Conservation (phyloP, 1,284 basidiomycete species). For the Calocybe gambosa region DNA sequence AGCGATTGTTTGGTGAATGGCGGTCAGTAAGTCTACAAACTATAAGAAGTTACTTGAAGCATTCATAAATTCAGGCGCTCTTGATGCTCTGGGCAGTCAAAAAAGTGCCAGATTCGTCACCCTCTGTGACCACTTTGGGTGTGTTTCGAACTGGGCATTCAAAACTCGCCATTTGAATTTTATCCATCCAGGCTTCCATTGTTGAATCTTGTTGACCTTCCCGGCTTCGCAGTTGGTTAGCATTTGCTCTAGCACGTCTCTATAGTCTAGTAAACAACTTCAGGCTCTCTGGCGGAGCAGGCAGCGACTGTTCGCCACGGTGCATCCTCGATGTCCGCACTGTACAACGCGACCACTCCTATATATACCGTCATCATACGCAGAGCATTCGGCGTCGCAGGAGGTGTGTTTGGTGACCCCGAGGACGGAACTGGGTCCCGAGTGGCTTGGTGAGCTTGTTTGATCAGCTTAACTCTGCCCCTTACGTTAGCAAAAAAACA, state of each 20-base stretch:
- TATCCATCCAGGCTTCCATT: constrained; percentile 15
- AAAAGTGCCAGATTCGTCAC: constrained; percentile 34
- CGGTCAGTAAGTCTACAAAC: constrained; percentile 19
- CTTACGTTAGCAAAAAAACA: neutral
- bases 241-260: neutral
- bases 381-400: constrained; percentile 37
- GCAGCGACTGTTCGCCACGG: constrained; percentile 37
- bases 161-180: constrained; percentile 15
- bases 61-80: constrained; percentile 22
- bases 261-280: neutral
- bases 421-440: constrained; percentile 31
- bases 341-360: constrained; percentile 34
- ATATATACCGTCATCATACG: constrained; percentile 36
- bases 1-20: constrained; percentile 37
- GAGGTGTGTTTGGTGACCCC: constrained; percentile 33
- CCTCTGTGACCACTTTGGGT: constrained; percentile 27
- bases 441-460: constrained; percentile 32
- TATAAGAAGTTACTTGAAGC: neutral
- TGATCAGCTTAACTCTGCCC: neutral
- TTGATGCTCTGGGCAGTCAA: constrained; percentile 36
- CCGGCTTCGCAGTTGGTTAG: constrained; percentile 17
- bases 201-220: constrained; percentile 18
- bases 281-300: constrained; percentile 34
- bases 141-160: neutral
- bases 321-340: constrained; percentile 32